Conservation (phyloP, 2,329 filamentous ascomycete species). For the Dothideomycetes sp. region DNA sequence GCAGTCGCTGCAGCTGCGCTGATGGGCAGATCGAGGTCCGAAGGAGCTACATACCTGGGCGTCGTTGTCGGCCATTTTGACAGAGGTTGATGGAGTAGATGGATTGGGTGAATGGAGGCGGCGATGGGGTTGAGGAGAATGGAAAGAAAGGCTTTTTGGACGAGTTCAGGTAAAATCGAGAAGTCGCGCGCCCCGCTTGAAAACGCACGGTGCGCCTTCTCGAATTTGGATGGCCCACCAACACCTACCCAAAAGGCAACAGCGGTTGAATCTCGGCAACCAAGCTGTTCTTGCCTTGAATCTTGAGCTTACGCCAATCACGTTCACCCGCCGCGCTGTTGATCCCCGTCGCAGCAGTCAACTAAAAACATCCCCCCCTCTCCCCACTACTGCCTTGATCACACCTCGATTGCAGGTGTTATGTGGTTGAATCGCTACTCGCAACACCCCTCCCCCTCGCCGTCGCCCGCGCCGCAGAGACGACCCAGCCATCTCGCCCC, state of each 20-base stretch:
- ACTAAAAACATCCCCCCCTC: too few relatives aligned
- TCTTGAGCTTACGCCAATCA: too few relatives aligned
- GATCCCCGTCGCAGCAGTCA: too few relatives aligned
- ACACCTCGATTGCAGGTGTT: constrained; percentile 17
- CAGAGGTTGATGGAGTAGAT: constrained; percentile 5
- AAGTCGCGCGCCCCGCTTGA: too few relatives aligned
- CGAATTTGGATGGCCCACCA: too few relatives aligned
- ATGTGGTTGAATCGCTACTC: constrained; percentile 93
- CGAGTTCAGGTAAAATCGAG: too few relatives aligned
- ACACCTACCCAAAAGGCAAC: too few relatives aligned
- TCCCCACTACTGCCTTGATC: too few relatives aligned
- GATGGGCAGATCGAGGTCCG: constrained; percentile 1
- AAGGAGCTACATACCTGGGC: constrained; percentile 23
- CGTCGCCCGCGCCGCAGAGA: constrained; percentile 61
- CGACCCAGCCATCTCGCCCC: constrained; percentile 61
- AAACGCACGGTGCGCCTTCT: too few relatives aligned
- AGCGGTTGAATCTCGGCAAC: too few relatives aligned
- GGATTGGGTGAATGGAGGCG: constrained; percentile 12
- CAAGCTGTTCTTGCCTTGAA: too few relatives aligned
- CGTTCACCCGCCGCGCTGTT: too few relatives aligned
- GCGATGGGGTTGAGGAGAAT: constrained; percentile 12
- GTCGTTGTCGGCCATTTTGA: constrained; percentile 24
- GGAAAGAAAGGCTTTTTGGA: constrained; percentile 18
- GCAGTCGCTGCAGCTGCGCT: constrained; percentile 8
- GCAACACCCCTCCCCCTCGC: constrained; percentile 56